Evolutionary conservation across 306 rosid species (phyloP).

Genomic region (Senna siamea): DNA sequence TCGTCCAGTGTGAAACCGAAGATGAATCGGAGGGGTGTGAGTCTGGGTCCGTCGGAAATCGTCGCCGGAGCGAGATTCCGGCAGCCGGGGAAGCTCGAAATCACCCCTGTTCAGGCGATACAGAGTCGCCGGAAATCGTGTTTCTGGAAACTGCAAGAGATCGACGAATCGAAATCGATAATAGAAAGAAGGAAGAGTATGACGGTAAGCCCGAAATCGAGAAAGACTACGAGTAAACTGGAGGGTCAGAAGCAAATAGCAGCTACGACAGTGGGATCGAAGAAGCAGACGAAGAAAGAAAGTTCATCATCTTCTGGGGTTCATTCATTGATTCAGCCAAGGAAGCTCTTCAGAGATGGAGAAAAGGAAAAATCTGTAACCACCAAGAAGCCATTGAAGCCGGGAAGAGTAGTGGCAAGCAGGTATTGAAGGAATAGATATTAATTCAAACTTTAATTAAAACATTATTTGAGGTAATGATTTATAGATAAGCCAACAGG

Average conservation of each 20-base stretch:
- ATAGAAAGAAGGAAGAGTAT: slow-evolving; percentile 55
- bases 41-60: slow-evolving; percentile 85
- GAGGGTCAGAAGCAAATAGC: slow-evolving; percentile 52
- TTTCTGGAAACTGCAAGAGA: slow-evolving; percentile 68
- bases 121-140: slow-evolving; percentile 87
- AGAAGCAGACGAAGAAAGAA: slow-evolving; percentile 58
- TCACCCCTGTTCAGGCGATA: slow-evolving; percentile 53
- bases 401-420: slow-evolving; percentile 84
- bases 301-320: slow-evolving; percentile 20
- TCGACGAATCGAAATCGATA: slow-evolving; percentile 51
- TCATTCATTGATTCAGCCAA: slow-evolving; percentile 59
- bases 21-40: slow-evolving; percentile 61
- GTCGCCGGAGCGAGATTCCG: slow-evolving; percentile 44
- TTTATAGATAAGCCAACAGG: background rate
- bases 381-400: slow-evolving; percentile 51
- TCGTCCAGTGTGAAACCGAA: slow-evolving; percentile 44
- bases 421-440: slow-evolving; percentile 31
- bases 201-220: slow-evolving; percentile 61
- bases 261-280: slow-evolving; percentile 52
- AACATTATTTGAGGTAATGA: too few relatives aligned
- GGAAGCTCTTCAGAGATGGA: slow-evolving; percentile 74
- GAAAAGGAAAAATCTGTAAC: slow-evolving; percentile 62
- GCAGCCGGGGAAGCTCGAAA: slow-evolving; percentile 53
- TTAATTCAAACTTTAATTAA: too few relatives aligned
- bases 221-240: slow-evolving; percentile 49